phyloP scores from a whole-genome alignment of 108 stramenopile species.

The Nitzschia sp. region DNA sequence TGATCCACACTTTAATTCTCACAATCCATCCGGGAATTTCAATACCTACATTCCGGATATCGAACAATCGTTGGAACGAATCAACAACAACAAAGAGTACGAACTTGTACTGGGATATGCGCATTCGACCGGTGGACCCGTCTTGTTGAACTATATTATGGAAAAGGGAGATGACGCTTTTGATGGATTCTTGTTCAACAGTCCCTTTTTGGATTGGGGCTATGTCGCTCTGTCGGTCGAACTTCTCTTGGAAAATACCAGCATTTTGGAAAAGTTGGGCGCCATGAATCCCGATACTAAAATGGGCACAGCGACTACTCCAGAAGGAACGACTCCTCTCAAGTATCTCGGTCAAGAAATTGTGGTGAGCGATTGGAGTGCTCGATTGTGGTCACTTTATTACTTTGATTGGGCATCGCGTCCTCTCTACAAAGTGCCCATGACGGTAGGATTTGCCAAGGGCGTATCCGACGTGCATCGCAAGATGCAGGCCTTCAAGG shows the following conservation, averaged over 20 bases:
- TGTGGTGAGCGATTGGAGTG: slow-evolving; percentile 2
- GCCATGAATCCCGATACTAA: background rate
- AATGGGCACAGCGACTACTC: background rate
- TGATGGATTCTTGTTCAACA: slow-evolving; percentile 8
- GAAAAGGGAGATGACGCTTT: slow-evolving; percentile 3
- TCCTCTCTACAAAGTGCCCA: slow-evolving; percentile 1
- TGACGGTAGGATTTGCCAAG: background rate
- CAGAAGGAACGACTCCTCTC: background rate
- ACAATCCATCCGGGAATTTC: background rate
- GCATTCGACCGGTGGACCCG: slow-evolving; percentile 7
- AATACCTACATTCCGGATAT: slow-evolving; percentile 2
- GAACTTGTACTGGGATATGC: slow-evolving; percentile 4
- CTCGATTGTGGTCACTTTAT: background rate
- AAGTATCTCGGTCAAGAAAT: background rate
- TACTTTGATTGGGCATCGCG: background rate
- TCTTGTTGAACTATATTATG: slow-evolving; percentile 8
- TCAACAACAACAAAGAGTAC: background rate
- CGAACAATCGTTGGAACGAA: background rate
- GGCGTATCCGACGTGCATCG: background rate
- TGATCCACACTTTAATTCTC: slow-evolving; percentile 1
- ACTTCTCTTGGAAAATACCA: background rate
- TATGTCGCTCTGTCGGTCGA: background rate
- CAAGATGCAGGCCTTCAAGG: background rate
- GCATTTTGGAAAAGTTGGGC: background rate
- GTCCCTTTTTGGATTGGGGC: slow-evolving; percentile 4